Evolutionary conservation across 1,284 basidiomycete species (phyloP).

Genomic region (Psilocybe mexicana): DNA sequence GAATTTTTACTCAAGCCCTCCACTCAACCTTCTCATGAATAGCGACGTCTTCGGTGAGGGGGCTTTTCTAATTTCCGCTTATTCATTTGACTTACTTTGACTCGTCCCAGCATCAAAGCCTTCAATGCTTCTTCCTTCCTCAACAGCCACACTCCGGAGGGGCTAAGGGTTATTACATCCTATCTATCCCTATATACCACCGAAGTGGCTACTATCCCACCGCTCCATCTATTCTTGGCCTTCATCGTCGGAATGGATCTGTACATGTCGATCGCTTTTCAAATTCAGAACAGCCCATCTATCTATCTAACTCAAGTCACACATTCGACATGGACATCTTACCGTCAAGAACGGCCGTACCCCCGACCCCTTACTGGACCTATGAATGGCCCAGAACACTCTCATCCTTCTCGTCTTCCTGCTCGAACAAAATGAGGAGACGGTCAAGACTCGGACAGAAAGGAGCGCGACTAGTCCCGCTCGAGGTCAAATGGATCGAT

Average conservation of each 20-base stretch:
- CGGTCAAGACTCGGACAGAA: neutral
- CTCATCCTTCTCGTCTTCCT: neutral
- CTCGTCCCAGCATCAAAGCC: too few species aligned
- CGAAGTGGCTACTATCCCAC: neutral
- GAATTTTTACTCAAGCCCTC: too few species aligned
- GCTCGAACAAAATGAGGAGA: neutral
- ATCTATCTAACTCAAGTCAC: neutral
- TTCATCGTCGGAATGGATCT: neutral
- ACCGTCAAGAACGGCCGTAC: neutral
- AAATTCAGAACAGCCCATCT: neutral
- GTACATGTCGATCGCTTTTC: neutral
- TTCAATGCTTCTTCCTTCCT: too few species aligned
- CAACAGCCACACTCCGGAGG: neutral
- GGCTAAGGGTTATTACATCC: neutral
- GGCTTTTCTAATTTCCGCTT: too few species aligned
- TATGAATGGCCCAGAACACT: neutral
- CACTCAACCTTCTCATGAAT: too few species aligned
- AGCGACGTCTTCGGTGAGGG: too few species aligned
- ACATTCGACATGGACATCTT: neutral
- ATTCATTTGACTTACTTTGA: too few species aligned
- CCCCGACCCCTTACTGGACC: neutral
- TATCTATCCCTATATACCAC: too few species aligned
- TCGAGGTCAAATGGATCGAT: neutral
- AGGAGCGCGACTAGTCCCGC: neutral
- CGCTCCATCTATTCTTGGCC: conserved; percentile 2